Conservation (phyloP, 768 basidiomycete genomes). For the Tulasnella sp. region DNA sequence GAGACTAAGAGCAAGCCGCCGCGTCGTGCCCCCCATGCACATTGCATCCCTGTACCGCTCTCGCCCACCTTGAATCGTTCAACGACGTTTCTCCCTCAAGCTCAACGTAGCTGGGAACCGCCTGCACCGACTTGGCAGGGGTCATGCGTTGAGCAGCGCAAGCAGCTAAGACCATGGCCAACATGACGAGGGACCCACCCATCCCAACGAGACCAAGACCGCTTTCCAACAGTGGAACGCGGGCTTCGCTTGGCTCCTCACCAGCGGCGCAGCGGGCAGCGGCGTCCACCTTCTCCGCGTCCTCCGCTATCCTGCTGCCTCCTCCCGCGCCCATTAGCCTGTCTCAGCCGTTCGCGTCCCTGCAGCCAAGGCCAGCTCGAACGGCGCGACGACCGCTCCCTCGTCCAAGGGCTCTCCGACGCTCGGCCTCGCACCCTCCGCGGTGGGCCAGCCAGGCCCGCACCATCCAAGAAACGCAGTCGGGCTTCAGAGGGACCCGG, state of each 20-base stretch:
- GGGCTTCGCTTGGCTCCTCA: not conserved
- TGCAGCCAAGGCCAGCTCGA: not conserved
- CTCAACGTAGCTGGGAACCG: conserved; percentile 26
- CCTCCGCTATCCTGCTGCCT: too few species aligned
- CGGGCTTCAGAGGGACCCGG: not conserved
- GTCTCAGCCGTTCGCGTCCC: too few species aligned
- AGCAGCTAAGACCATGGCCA: too few species aligned
- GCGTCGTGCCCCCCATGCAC: too few species aligned
- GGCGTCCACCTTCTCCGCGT: not conserved
- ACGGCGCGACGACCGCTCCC: not conserved
- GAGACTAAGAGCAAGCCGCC: too few species aligned
- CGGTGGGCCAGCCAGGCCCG: not conserved
- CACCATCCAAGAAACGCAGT: conserved; percentile 12
- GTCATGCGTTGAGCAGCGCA: conserved; percentile 31
- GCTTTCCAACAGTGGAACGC: conserved; percentile 1
- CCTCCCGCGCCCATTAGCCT: too few species aligned
- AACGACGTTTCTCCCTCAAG: too few species aligned
- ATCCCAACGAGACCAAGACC: conserved; percentile 11
- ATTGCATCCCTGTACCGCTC: too few species aligned
- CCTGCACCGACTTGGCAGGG: conserved; percentile 31
- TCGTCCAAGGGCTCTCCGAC: not conserved
- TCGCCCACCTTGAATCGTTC: too few species aligned
- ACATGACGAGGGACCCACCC: too few species aligned
- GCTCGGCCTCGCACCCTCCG: not conserved
- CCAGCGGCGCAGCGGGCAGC: not conserved